Conservation (phyloP, 1,139 yeast species). For the Lodderomyces elongisporus region DNA sequence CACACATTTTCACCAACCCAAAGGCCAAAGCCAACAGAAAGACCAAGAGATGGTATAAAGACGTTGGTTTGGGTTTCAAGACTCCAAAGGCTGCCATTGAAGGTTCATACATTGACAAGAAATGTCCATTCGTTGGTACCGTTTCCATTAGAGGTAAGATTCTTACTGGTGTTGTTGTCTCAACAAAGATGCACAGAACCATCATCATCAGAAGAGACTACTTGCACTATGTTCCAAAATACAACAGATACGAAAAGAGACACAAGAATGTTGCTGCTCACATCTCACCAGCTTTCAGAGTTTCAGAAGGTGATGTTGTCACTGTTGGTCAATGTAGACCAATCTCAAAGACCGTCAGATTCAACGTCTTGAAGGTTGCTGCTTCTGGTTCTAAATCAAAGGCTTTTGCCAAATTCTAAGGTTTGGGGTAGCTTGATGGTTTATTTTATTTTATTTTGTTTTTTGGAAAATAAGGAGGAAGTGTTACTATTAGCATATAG, state of each 20-base stretch:
- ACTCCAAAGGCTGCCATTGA: conserved; percentile 99
- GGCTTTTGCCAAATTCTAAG: conserved; percentile 97
- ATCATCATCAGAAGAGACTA: conserved; percentile 99
- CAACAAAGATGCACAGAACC: conserved; percentile 99
- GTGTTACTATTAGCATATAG: too few species aligned
- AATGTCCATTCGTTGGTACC: conserved; percentile 98
- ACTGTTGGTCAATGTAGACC: conserved; percentile 99
- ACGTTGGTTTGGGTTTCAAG: conserved; percentile 99
- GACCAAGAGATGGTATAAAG: conserved; percentile 99
- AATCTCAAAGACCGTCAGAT: conserved; percentile 98
- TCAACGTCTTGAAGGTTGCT: conserved; percentile 97
- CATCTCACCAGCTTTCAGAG: conserved; percentile 99
- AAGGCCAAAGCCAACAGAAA: conserved; percentile 98
- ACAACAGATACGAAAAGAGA: conserved; percentile 99
- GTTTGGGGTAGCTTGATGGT: too few species aligned
- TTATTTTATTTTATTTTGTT: too few species aligned
- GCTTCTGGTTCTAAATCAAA: conserved; percentile 85
- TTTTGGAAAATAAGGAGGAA: too few species aligned
- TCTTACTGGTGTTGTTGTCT: conserved; percentile 97
- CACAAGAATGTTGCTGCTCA: conserved; percentile 99
- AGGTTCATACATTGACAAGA: conserved; percentile 99
- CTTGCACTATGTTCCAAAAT: conserved; percentile 99
- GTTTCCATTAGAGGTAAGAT: conserved; percentile 99
- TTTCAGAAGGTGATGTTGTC: conserved; percentile 96
- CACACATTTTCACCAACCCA: conserved; percentile 99